phyloP scores from a whole-genome alignment of 73 alveolate species.

The Paramecium bursaria region DNA sequence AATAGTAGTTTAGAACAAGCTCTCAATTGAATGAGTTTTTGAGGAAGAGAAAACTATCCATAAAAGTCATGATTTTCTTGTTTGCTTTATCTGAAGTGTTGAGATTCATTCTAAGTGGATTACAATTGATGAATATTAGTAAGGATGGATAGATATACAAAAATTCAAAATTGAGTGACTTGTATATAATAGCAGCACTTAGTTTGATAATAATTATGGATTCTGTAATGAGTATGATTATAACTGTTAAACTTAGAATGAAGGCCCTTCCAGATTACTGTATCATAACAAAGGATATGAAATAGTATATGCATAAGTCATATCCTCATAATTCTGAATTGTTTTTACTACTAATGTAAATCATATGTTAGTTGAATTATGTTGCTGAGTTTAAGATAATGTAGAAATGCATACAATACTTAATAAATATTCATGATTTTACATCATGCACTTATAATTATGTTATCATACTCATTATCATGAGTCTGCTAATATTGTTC shows the following conservation, averaged over 20 bases:
- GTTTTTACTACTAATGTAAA: neutral
- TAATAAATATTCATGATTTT: neutral
- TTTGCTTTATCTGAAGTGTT: neutral
- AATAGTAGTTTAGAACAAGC: too few relatives aligned
- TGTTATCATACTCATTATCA: neutral
- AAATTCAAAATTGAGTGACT: neutral
- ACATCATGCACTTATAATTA: neutral
- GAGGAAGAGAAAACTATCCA: neutral
- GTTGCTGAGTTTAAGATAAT: neutral
- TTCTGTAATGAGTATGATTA: neutral
- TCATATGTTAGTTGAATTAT: neutral
- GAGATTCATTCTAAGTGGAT: neutral
- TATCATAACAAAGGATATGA: conserved; percentile 13
- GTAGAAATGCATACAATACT: neutral
- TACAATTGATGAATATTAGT: neutral
- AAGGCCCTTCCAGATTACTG: conserved; percentile 33
- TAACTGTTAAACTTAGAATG: conserved; percentile 7
- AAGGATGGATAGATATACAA: neutral
- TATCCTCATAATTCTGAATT: neutral
- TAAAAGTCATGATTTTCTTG: neutral
- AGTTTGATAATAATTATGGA: neutral
- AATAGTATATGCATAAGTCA: neutral
- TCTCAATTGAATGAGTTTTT: neutral
- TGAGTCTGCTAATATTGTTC: neutral
- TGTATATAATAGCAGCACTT: too few relatives aligned